Evolutionary conservation across 2,329 filamentous ascomycete species (phyloP).

Genomic region (Apiospora hydei): DNA sequence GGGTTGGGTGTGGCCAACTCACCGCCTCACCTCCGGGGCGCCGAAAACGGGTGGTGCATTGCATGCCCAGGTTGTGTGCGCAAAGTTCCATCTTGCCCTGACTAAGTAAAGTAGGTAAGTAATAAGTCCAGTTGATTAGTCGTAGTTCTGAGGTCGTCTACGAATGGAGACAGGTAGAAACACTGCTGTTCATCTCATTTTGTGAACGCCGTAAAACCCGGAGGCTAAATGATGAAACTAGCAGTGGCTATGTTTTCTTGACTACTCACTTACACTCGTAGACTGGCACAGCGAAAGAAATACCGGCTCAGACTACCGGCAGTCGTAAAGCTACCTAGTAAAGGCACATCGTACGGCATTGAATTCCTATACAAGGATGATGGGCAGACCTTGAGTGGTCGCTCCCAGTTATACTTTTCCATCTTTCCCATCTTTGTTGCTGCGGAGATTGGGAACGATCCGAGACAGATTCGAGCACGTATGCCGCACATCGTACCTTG

Average conservation of each 20-base stretch:
- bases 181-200: constrained; percentile 2
- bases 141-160: background rate
- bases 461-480: background rate
- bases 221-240: background rate
- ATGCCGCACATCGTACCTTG: background rate
- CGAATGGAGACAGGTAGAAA: background rate
- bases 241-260: background rate
- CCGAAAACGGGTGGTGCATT: constrained; percentile 5
- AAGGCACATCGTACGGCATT: background rate
- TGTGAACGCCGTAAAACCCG: background rate
- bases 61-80: background rate
- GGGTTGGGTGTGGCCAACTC: background rate
- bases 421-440: background rate
- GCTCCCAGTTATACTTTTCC: background rate
- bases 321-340: background rate
- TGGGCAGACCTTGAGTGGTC: background rate
- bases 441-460: constrained; percentile 1
- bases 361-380: background rate
- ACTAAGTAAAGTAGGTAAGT: background rate
- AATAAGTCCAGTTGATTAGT: no score
- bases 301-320: background rate
- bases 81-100: constrained; percentile 18
- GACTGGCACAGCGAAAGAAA: background rate
- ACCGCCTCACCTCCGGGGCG: constrained; percentile 16
- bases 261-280: background rate